Conservation (phyloP, 1,284 basidiomycete genomes). For the Paramarasmius palmivorus region DNA sequence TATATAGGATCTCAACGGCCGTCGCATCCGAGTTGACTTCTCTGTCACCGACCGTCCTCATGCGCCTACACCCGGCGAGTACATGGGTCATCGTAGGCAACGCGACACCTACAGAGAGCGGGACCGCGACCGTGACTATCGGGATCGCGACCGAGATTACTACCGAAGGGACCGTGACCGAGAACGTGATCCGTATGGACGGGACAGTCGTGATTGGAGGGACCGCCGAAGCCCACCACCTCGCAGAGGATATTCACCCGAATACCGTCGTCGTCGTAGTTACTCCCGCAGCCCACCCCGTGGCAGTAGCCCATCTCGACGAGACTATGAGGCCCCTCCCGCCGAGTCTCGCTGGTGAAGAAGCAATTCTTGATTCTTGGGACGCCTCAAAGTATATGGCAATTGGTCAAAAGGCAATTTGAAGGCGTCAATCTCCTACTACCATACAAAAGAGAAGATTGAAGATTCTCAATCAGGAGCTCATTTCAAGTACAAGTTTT, state of each 20-base stretch:
- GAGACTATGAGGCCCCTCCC: slow-evolving; percentile 45
- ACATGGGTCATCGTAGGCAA: slow-evolving; percentile 87
- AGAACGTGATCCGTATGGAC: slow-evolving; percentile 46
- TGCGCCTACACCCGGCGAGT: slow-evolving; percentile 95
- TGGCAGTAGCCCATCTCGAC: slow-evolving; percentile 66
- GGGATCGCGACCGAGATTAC: slow-evolving; percentile 39
- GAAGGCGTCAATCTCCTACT: slow-evolving; percentile 27
- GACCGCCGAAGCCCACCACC: slow-evolving; percentile 58
- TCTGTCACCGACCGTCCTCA: slow-evolving; percentile 94
- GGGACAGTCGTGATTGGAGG: slow-evolving; percentile 35
- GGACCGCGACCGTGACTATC: slow-evolving; percentile 35
- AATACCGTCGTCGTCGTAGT: slow-evolving; percentile 71
- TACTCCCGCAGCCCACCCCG: slow-evolving; percentile 78
- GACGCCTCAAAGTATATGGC: slow-evolving; percentile 21
- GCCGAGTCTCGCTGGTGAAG: slow-evolving; percentile 47
- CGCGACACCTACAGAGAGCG: slow-evolving; percentile 57
- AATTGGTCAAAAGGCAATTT: slow-evolving; percentile 23
- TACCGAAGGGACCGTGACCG: slow-evolving; percentile 43
- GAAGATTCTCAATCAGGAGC: slow-evolving; percentile 22
- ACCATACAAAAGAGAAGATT: slow-evolving; percentile 25
- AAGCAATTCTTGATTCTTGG: background rate
- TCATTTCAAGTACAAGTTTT: slow-evolving; percentile 31
- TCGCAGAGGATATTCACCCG: slow-evolving; percentile 67
- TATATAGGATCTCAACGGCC: slow-evolving; percentile 92
- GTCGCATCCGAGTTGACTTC: slow-evolving; percentile 95